Percentiles rank a stretch among this genome's conserved stretches.
Evolutionary conservation across 768 basidiomycete genomes (phyloP).

Genomic region (Agrocybe pediades): DNA sequence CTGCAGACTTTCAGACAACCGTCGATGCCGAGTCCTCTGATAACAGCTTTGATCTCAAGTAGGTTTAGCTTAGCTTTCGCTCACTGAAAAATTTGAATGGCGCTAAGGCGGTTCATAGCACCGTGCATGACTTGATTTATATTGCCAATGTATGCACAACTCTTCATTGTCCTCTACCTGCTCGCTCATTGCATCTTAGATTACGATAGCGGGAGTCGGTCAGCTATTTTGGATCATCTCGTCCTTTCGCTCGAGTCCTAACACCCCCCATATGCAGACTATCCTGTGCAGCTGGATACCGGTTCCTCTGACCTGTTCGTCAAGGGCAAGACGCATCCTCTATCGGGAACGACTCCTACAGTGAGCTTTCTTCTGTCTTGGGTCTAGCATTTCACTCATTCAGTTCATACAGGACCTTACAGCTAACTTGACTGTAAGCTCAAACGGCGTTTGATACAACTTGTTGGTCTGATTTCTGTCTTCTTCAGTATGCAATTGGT

Average conservation of each 20-base stretch:
- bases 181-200: conserved; percentile 37
- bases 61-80: conserved; percentile 15
- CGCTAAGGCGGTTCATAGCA: conserved; percentile 42
- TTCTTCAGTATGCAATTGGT: conserved; percentile 73
- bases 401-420: conserved; percentile 36
- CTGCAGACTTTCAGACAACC: conserved; percentile 32
- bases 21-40: conserved; percentile 31
- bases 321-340: conserved; percentile 43
- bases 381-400: conserved; percentile 8
- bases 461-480: not conserved
- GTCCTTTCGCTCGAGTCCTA: not conserved
- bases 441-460: not conserved
- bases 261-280: conserved; percentile 44
- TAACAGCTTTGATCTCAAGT: conserved; percentile 49
- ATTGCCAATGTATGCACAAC: conserved; percentile 63
- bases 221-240: conserved; percentile 15
- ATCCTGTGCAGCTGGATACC: conserved; percentile 79
- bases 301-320: conserved; percentile 87
- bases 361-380: conserved; percentile 35
- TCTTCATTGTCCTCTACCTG: not conserved
- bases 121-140: conserved; percentile 78
- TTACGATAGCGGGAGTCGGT: conserved; percentile 68
- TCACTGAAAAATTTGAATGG: not conserved
- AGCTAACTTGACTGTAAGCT: conserved; percentile 65
- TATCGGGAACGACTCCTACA: conserved; percentile 50